Base-by-base conservation (phyloP, 1,284 basidiomycete genomes). In the Sporisorium reilianum region DNA sequence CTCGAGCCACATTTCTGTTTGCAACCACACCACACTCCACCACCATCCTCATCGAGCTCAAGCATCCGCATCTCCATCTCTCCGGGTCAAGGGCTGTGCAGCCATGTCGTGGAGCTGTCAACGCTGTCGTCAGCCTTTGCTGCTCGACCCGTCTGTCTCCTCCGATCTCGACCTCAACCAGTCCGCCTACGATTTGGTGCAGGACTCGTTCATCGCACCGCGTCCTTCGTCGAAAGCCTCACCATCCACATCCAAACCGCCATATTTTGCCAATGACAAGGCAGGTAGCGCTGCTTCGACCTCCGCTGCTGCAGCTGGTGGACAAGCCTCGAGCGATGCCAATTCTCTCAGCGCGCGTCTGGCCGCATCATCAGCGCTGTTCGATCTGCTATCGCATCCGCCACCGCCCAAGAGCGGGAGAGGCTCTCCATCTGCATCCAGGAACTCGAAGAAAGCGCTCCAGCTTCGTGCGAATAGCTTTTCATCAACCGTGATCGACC, bases 401-500 rank as follows among this genome's bases (percentile, higher is more conserved):
- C 71, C 70, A 20, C 10, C 46, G 18, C 25, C n/a, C 26, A 41
- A 23, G 16, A 53, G 38, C 9, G 18, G 41, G 6, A 41, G 38
- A 28, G 28, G 26, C 14, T 55, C 55, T 16, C 45, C 54, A 4
- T 38, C 65, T n/a, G 22, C 45, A 25, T 48, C 53, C 18, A 20
- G 64, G 7, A 57, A 38, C 38, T 44, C 52, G 9, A 76, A 64
- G 22, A 60, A 50, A 32, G 25, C 38, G 14, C 48, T 55, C 16
- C 59, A 55, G 16, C 26, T 42, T 3, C 50, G 59, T n/a, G 18
- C n/a, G 23, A 7, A 48, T 23, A 30, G 25, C 26, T 20, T 44
- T 18, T 14, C 55, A 10, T 52, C 54, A 11, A 54, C 67, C 1
- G 62, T 53, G 22, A 89, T 97, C 55, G 93, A 96, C 84, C 96